Conservation (phyloP, 352 stramenopile genomes). For the Aphanomyces euteiches region DNA sequence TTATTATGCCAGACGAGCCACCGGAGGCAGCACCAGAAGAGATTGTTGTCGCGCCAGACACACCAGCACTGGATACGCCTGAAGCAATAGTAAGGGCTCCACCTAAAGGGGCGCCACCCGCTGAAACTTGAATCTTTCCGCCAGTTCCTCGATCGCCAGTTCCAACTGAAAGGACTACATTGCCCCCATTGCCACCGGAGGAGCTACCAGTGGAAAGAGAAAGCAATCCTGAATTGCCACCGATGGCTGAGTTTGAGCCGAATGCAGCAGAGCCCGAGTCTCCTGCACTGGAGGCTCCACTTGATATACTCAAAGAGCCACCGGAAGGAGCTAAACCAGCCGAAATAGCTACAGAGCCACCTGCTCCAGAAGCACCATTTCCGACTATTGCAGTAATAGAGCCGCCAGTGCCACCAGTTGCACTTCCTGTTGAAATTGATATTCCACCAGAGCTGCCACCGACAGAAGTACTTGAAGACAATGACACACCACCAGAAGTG, state of each 20-base stretch:
- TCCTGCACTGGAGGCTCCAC: slow-evolving; percentile 34
- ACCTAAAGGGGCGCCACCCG: slow-evolving; percentile 5
- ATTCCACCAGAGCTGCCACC: slow-evolving; percentile 31
- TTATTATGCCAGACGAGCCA: background rate
- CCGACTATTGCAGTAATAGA: slow-evolving; percentile 27
- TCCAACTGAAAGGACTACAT: slow-evolving; percentile 39
- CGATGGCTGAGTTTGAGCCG: background rate
- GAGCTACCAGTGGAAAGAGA: background rate
- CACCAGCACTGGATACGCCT: slow-evolving; percentile 8
- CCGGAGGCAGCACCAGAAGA: background rate
- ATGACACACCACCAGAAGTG: slow-evolving; percentile 5
- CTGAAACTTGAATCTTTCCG: slow-evolving; percentile 37
- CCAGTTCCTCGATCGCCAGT: slow-evolving; percentile 37
- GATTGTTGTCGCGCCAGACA: background rate
- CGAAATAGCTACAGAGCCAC: background rate
- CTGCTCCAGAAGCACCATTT: slow-evolving; percentile 9
- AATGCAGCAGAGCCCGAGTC: slow-evolving; percentile 3
- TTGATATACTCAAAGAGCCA: slow-evolving; percentile 28
- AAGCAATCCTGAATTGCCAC: slow-evolving; percentile 1
- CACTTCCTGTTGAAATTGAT: slow-evolving; percentile 5
- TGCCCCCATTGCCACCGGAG: background rate
- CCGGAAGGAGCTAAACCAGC: background rate
- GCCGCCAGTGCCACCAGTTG: slow-evolving; percentile 24
- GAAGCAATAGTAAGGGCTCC: background rate
- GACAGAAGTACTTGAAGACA: slow-evolving; percentile 5